These are phyloP conservation scores for Backusella luteola DNA, from an alignment of 192 early-diverging fungal genomes.

Conservation along the genomic window DNA sequence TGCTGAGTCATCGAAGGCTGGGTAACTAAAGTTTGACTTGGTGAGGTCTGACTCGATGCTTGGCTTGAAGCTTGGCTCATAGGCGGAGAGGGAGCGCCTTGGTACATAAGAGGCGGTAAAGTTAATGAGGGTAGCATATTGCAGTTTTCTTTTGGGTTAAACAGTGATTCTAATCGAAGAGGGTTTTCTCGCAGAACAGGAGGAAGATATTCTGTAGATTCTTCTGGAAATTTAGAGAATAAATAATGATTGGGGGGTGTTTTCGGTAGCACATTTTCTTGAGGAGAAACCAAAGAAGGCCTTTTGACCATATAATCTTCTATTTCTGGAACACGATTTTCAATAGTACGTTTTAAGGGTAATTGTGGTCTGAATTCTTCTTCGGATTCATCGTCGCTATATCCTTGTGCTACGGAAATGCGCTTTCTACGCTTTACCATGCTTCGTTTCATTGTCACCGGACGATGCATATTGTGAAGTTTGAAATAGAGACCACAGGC, in stretches of 20 bases:
- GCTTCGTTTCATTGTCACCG: conserved; percentile 73
- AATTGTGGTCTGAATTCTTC: neutral
- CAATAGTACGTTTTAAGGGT: neutral
- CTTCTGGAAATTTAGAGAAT: neutral
- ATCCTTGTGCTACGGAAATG: conserved; percentile 33
- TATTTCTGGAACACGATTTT: neutral
- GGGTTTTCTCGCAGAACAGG: neutral
- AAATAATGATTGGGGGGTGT: neutral
- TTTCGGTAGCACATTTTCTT: neutral
- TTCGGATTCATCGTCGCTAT: conserved; percentile 21
- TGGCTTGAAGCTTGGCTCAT: neutral
- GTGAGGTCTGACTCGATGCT: neutral
- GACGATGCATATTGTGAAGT: conserved; percentile 81
- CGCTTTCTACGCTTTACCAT: conserved; percentile 77
- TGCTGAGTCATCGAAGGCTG: neutral
- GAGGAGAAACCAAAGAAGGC: neutral
- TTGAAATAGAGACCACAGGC: conserved; percentile 90
- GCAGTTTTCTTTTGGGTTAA: neutral
- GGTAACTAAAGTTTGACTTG: neutral
- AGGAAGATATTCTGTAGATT: neutral
- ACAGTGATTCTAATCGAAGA: conserved; percentile 14
- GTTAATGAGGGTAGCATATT: neutral
- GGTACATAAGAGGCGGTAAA: neutral
- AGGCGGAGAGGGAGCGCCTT: neutral
- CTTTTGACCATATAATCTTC: conserved; percentile 7